Conservation (phyloP, 345 rosid genomes). For the Pistacia vera region DNA sequence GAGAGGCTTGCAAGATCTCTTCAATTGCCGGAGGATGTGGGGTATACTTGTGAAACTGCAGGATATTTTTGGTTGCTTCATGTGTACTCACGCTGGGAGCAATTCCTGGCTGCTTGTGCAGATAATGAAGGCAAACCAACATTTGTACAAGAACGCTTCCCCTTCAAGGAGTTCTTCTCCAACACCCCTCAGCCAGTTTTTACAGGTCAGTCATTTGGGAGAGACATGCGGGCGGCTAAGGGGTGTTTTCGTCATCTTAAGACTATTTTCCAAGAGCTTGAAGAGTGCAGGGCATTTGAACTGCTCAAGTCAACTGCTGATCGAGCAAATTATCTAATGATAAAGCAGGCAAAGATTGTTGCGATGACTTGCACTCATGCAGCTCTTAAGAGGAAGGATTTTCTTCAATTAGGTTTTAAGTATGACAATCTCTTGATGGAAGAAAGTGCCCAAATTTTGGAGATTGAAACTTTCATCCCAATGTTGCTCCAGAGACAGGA, state of each 20-base stretch:
- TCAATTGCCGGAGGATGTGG: conserved; percentile 95
- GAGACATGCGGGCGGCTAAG: conserved; percentile 92
- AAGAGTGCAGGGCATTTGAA: conserved; percentile 99
- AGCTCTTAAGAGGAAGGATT: conserved; percentile 94
- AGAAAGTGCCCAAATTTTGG: conserved; percentile 99
- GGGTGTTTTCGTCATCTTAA: conserved; percentile 94
- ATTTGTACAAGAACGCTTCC: conserved; percentile 81
- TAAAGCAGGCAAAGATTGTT: conserved; percentile 97
- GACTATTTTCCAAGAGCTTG: conserved; percentile 96
- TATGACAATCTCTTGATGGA: conserved; percentile 98
- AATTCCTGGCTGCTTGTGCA: conserved; percentile 83
- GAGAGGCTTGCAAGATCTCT: conserved; percentile 97
- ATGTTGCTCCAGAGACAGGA: conserved; percentile 99
- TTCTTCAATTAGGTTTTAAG: conserved; percentile 96
- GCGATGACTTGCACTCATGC: conserved; percentile 99
- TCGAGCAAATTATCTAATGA: conserved; percentile 97
- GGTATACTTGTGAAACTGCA: conserved; percentile 99
- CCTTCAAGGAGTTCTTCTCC: conserved; percentile 86
- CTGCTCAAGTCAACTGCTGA: conserved; percentile 99
- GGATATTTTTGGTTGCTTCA: conserved; percentile 99
- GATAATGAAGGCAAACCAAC: conserved; percentile 78
- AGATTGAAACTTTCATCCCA: conserved; percentile 98
- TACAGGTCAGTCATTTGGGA: conserved; percentile 84
- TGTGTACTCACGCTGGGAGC: conserved; percentile 97
- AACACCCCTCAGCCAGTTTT: conserved; percentile 82